Evolutionary conservation across 345 rosid species (phyloP), one percentile per base, ranked within the genome.

Genomic region (Gossypium raimondii): DNA sequence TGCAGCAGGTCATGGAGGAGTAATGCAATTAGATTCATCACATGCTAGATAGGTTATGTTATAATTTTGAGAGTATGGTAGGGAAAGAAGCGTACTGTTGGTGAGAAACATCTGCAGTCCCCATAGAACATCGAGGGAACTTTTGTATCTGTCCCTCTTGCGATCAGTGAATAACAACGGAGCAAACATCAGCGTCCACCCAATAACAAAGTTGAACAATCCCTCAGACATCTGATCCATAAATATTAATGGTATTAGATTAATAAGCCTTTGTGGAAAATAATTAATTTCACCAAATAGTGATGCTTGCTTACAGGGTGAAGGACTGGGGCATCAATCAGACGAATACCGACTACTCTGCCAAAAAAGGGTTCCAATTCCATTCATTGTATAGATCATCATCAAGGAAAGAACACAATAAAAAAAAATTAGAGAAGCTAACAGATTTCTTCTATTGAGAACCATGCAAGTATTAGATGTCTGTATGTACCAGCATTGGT

Each of bases 131-230:
- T 90, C 99, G 61, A 95, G 80, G 51, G 96, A 95, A 62, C 92
- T 83, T 78, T 78, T 85, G 90, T 79, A 95, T 73, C 95, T 82
- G 78, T 91, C 87, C 79, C 94, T 90, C 85, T 83, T 89, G 1
- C 78, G 22, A 83, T 95, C 99, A 2, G 99, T 91, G 86, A 87
- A 95, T 56, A 95, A 81, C 81, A 93, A 78, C 1, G 98, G 99
- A 77, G 99, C 98, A 82, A 92, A 93, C 99, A 95, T 87, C 80
- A 95, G 88, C 7, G 98, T 95, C 99, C 98, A 95, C 29, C 97
- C 96, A 58, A 95, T 87, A 6, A 91, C 96, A 71, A 92, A 92
- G 90, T 95, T 95, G 87, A 92, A 95, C 53, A 92, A 82, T 68
- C 98, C 99, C 87, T 95, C 99, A 63, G 96, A 81, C 82, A 89